These are phyloP conservation scores for Brassica balearica DNA, from an alignment of 441 rosid genomes.

Conservation along the genomic window DNA sequence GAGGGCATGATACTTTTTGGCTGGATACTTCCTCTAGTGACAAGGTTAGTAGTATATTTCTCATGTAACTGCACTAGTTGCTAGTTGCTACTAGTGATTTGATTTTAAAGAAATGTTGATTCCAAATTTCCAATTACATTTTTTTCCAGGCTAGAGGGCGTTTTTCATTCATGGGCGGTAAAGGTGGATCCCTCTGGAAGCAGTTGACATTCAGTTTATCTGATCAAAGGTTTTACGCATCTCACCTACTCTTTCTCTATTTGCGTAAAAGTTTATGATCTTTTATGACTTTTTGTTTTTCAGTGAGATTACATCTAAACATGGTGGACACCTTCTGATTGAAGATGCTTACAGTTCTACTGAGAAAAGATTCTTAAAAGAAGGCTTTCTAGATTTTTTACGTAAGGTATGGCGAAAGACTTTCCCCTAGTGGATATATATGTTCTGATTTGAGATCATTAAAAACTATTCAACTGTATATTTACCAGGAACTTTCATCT, in stretches of 20 bases:
- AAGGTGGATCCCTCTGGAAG: conserved; percentile 97
- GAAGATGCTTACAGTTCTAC: conserved; percentile 68
- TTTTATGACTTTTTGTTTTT: conserved; percentile 14
- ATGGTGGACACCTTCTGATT: conserved; percentile 66
- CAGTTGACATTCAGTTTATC: conserved; percentile 82
- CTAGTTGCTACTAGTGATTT: background rate
- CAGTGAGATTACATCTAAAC: conserved; percentile 53
- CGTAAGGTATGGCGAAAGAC: conserved; percentile 60
- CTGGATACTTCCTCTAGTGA: conserved; percentile 93
- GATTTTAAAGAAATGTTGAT: background rate
- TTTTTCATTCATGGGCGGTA: conserved; percentile 95
- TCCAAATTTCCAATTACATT: conserved; percentile 10
- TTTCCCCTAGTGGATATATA: background rate
- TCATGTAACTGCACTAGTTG: background rate
- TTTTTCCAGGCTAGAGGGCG: conserved; percentile 78
- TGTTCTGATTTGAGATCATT: conserved; percentile 1
- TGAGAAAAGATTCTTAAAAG: conserved; percentile 58
- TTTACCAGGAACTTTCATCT: conserved; percentile 76
- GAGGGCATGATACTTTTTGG: conserved; percentile 87
- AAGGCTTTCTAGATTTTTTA: conserved; percentile 84
- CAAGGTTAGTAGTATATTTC: conserved; percentile 59
- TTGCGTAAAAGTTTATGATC: background rate
- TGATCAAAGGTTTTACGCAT: conserved; percentile 64
- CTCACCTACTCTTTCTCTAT: background rate
- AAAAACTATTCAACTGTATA: conserved; percentile 33